These are phyloP conservation scores for Immersiella caudata DNA, from an alignment of 495 filamentous ascomycete genomes.

Conservation along the genomic window DNA sequence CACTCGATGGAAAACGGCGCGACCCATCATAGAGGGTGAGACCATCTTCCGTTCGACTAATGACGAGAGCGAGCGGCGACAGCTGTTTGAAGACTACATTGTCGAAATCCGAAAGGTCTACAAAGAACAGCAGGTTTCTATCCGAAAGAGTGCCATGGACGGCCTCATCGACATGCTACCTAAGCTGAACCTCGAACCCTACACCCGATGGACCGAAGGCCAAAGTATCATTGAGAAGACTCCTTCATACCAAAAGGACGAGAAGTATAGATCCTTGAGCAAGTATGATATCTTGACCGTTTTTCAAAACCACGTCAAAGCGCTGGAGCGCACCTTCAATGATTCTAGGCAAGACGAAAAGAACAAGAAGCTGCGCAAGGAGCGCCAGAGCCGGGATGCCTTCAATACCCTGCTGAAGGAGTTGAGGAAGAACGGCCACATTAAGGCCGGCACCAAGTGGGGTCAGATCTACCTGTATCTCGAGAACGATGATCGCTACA, in stretches of 20 bases:
- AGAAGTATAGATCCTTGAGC: constrained; percentile 84
- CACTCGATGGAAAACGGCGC: constrained; percentile 95
- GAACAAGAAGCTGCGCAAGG: constrained; percentile 73
- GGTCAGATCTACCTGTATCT: constrained; percentile 77
- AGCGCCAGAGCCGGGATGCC: constrained; percentile 80
- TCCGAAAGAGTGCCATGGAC: constrained; percentile 81
- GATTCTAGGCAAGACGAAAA: constrained; percentile 87
- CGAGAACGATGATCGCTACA: constrained; percentile 80
- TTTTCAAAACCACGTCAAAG: constrained; percentile 94
- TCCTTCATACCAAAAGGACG: constrained; percentile 77
- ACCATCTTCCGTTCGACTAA: constrained; percentile 91
- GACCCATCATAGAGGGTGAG: constrained; percentile 92
- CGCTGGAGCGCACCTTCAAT: constrained; percentile 85
- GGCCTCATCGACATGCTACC: constrained; percentile 80
- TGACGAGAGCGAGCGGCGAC: constrained; percentile 84
- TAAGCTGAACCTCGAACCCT: constrained; percentile 84
- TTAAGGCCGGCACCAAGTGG: constrained; percentile 92
- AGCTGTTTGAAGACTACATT: constrained; percentile 94
- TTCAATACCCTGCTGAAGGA: constrained; percentile 76
- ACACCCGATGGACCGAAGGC: constrained; percentile 93
- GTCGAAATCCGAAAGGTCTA: constrained; percentile 78
- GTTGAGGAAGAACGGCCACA: constrained; percentile 72
- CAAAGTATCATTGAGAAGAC: constrained; percentile 79
- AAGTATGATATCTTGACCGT: constrained; percentile 89
- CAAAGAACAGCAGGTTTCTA: constrained; percentile 68